Evolutionary conservation across 2,329 filamentous ascomycete species (phyloP), one percentile per base, ranked within the genome.

Genomic region (Podosphaera fusca): DNA sequence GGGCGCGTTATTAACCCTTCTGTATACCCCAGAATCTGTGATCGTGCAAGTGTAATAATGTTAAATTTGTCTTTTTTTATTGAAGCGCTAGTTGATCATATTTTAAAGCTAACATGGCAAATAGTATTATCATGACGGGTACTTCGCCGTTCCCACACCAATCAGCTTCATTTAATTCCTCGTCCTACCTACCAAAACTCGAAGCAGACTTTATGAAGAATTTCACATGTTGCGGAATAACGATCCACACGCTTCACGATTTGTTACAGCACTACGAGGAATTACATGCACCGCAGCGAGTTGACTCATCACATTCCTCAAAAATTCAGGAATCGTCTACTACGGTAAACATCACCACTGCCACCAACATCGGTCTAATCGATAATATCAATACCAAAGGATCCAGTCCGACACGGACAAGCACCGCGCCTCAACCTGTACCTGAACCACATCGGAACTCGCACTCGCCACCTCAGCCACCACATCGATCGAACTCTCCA

Each of bases 201-300:
- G 92, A 98, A 70, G 90, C 90, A 60, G 92, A 90, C 67, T 98
- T 95, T 69, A 94, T 96, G 87, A 84, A 84, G 70, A 89, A 96
- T 72, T 96, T 96, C 71, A 84, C 84, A 56, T 98, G 92, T 73
- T 98, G 92, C 71, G 88, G 88, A 65, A 79, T 87, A 65, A 90
- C 84, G 36, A 77, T 95, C 63, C 85, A 89, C 31, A 94, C 89
- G 55, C 78, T 98, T 63, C 92, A 98, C 71, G 92, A 96, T 67
- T 76, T 98, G 52, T 75, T 98, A 52, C 88, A 95, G 67, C 92
- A 98, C 69, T 98, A 95, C 68, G 92, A 98, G 70, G 90, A 95
- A 71, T 80, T 84, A 57, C 92, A 98, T 70, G 90, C 88, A 14
- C 81, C 85, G 61, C 77, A 84, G 61, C 75, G 77, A 33, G 70